Base-by-base conservation (phyloP, 768 basidiomycete species). In the Rhizopogon vesiculosus region DNA sequence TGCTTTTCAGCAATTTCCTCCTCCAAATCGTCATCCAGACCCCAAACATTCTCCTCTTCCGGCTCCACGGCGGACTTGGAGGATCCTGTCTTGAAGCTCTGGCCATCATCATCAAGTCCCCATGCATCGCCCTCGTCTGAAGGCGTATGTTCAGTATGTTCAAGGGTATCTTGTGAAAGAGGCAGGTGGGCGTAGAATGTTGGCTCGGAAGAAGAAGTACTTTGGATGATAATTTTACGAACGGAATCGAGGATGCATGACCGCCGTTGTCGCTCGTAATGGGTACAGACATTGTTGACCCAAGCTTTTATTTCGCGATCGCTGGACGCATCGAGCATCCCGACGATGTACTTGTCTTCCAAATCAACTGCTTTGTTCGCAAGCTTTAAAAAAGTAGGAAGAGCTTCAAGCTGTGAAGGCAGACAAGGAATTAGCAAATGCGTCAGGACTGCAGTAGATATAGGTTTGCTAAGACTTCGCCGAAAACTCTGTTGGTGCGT, bases 211-310 rank as follows among this genome's bases (percentile, higher is more conserved):
- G 55, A 39, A 13, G 61, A 54, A 16, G 53, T 54, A 28, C 49
- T 60, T n/a, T 61, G 59, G n/a, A 84, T 58, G 18, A 93, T 76
- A 43, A 85, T 74, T 15, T 62, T 62, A 54, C 92, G 76, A 13
- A 82, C 78, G n/a, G 70, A 69, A 42, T 89, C 84, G 6, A 93
- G 75, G 44, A 93, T 81, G 51, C 76, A 74, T 35, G 80, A 71
- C 13, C 93, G 78, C 62, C 92, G 71, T 61, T 86, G 83, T 57
- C 83, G 82, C 66, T 93, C 93, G 67, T 93, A 96, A 68, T 92
- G 89, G 3, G 76, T 71, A 16, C 82, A 79, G 10, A 91, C 77
- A 4, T 82, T 79, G 48, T 85, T 78, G 3, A 79, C 80, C 90
- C 93, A 96, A 6, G 70, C 62, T 62, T 81, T 79, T 54, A 95